A percentile compares a stretch with the other conserved stretches of the same genome.
Conservation (phyloP, 148 eudicot species). For the Persicaria tinctoria region DNA sequence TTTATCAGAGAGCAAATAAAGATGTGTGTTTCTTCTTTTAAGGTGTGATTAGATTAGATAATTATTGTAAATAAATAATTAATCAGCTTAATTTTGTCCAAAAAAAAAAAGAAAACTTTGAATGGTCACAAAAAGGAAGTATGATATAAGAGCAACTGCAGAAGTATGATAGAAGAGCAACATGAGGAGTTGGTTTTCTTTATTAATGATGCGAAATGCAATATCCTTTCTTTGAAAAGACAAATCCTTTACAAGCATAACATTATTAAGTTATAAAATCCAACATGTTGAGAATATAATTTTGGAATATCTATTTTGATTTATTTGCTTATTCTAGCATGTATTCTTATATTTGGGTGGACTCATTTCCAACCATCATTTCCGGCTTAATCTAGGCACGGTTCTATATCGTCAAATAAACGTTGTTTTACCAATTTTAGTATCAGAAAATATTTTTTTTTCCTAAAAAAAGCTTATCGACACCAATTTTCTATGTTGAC, state of each 20-base stretch:
- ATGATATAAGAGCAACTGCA: background rate
- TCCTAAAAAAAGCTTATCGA: no score
- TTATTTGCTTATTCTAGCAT: background rate
- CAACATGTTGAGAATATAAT: background rate
- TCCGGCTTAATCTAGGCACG: no score
- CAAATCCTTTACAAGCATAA: background rate
- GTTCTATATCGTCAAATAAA: no score
- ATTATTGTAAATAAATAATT: background rate
- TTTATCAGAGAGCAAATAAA: background rate
- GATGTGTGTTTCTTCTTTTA: background rate
- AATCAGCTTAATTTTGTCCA: background rate
- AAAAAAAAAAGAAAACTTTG: background rate
- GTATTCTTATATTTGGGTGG: background rate
- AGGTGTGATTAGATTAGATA: background rate
- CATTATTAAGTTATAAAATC: background rate
- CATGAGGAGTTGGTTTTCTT: no score
- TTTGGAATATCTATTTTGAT: background rate
- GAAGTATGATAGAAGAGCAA: background rate
- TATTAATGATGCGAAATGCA: background rate
- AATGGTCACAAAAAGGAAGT: background rate
- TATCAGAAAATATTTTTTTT: no score
- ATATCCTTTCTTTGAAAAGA: background rate
- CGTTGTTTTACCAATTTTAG: no score
- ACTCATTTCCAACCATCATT: no score
- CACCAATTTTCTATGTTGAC: no score